Base-by-base conservation (phyloP, 169 alveolate genomes). In the Plasmodium gaboni region DNA sequence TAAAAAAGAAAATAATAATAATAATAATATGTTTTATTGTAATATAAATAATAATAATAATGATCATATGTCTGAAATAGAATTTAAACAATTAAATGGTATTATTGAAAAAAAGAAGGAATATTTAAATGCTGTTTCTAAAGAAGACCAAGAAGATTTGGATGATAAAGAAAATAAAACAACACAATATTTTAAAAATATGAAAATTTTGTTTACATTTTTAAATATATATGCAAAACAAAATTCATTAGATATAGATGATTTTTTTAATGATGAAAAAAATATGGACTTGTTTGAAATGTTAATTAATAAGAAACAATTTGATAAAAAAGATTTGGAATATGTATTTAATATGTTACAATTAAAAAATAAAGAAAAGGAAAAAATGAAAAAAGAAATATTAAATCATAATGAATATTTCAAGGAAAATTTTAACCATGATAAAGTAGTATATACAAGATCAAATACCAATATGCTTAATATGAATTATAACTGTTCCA, bases 161-260 rank as follows among this genome's bases (percentile, higher is more conserved):
- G 57, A 7, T 32, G 48, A 42, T 2, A 63, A 44, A 42, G 10
- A 73, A 17, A 61, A 73, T 60, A n/a, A 24, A 19, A 28, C 87
- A 19, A 28, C 87, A 59, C 55, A 78, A 38, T 38, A 65, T 26
- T 78, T 44, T 57, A 78, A 65, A 78, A 64, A 78, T 59, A 78
- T 63, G 70, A 74, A 78, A 19, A 59, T 64, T 24, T 78, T 65
- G 24, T 78, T 78, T 9, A 50, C 74, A n/a, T 38, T 78, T 59
- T 32, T 65, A 78, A 78, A 78, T 59, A 78, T 69, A 46, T 78
- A 64, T 15, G 59, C 89, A 78, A 78, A 64, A 8, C 65, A 78
- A 44, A 63, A 32, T 76, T 63, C 76, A 22, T 46, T 65, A 78
- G 53, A 78, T 57, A 67, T 65, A 19, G 57, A 78, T 22, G 89